These are phyloP conservation scores for Capsella rubella DNA, from an alignment of 441 rosid genomes.

Conservation along the genomic window DNA sequence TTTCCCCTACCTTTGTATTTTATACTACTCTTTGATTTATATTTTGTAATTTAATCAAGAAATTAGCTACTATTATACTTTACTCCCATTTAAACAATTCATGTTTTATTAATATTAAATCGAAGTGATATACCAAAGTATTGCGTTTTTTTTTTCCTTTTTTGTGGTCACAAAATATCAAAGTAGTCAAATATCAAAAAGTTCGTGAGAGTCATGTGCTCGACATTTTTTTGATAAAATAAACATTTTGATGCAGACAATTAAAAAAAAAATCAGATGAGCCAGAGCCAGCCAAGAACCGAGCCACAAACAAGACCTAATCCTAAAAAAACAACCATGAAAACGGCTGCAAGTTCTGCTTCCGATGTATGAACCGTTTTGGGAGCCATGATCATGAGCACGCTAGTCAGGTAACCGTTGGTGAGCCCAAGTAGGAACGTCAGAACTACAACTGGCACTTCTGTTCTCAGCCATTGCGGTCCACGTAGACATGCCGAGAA, in stretches of 20 bases:
- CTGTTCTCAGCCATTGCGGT: constrained; percentile 76
- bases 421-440: constrained; percentile 77
- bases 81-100: no score
- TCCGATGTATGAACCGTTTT: constrained; percentile 71
- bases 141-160: no score
- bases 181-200: background rate
- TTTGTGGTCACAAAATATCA: background rate
- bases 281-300: constrained; percentile 85
- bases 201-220: background rate
- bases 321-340: constrained; percentile 75
- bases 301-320: constrained; percentile 80
- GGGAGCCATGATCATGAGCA: constrained; percentile 76
- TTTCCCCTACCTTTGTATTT: background rate
- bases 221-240: background rate
- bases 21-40: background rate
- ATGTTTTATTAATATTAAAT: no score
- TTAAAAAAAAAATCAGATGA: constrained; percentile 44
- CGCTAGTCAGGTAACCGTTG: constrained; percentile 85
- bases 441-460: constrained; percentile 60
- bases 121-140: no score
- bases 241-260: background rate
- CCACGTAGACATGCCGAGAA: constrained; percentile 76
- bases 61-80: no score
- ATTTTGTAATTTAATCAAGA: background rate
- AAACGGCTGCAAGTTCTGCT: constrained; percentile 78